Base-by-base conservation (phyloP, 2,329 filamentous ascomycete species). In the Sporothrix euskadiensis region DNA sequence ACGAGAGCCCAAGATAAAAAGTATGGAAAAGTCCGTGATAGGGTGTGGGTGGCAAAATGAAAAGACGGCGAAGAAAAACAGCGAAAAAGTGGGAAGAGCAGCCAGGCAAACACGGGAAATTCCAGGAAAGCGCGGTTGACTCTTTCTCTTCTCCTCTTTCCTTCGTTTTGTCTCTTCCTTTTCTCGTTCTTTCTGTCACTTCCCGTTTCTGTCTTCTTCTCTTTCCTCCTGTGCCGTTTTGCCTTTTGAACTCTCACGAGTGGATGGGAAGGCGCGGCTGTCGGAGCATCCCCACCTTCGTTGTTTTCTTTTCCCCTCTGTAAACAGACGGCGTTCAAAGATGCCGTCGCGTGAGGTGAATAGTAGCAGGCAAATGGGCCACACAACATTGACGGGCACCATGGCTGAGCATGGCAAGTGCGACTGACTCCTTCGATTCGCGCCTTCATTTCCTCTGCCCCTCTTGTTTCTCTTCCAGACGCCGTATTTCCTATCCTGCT, bases 401-500 rank as follows among this genome's bases (percentile, higher is more conserved):
- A 49, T 49, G 32, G 39, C 61, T 47, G 22, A 14, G 14, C 44
- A 49, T 49, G 32, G 39, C 61, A 66, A 12, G 61, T 47, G 39
- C 61, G n/a, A 66, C 35, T 65, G 59, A 65, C 59, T 65, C 59
- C 44, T 49, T 26, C 22, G 26, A 2, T 9, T 56, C 52, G 8
- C 22, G 4, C 22, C 30, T 30, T 56, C 52, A 22, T 30, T 22
- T 65, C 12, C 12, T 22, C 22, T 52, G 47, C 26, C 14, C 63
- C 26, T 52, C 41, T 52, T 35, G n/a, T 63, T 26, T 30, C 22
- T 14, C 12, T 19, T 41, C 19, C 16, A 30, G 41, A 52, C 44
- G 65, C 65, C 65, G 65, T 68, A 68, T 68, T 68, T 66, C 63
- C 63, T 66, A 32, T 66, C 63, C 63, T 66, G 63, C 63, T 66